Evolutionary conservation across 2,329 filamentous ascomycete genomes (phyloP).

Genomic region (Chalara sp.): DNA sequence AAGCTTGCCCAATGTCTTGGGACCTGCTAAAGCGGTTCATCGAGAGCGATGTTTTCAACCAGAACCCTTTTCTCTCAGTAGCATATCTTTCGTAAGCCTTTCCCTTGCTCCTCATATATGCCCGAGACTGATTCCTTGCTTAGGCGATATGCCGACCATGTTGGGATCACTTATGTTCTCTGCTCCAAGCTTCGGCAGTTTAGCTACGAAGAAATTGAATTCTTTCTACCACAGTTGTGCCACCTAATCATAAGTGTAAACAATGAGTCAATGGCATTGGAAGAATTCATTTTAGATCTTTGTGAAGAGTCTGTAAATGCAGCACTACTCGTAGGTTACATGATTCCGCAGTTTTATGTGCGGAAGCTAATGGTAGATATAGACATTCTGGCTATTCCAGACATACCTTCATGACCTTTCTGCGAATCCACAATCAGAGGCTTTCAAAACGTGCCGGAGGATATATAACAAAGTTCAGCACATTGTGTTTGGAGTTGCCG

Average conservation of each 20-base stretch:
- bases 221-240: conserved; percentile 83
- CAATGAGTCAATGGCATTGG: conserved; percentile 86
- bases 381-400: conserved; percentile 91
- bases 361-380: conserved; percentile 11
- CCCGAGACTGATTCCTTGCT: not conserved
- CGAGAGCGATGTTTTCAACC: conserved; percentile 91
- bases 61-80: conserved; percentile 81
- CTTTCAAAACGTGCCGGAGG: conserved; percentile 75
- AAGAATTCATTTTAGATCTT: conserved; percentile 79
- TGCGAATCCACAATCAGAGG: conserved; percentile 63
- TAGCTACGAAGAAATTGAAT: conserved; percentile 86
- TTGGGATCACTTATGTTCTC: conserved; percentile 83
- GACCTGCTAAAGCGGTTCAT: conserved; percentile 85
- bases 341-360: conserved; percentile 1
- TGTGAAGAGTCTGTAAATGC: conserved; percentile 85
- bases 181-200: conserved; percentile 86
- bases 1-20: conserved; percentile 56
- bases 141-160: conserved; percentile 82
- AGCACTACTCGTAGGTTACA: conserved; percentile 62
- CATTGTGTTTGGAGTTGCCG: conserved; percentile 74
- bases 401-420: conserved; percentile 80
- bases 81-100: conserved; percentile 70
- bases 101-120: not conserved
- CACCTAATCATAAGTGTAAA: conserved; percentile 83
- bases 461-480: conserved; percentile 86